A percentile compares a stretch with the other conserved stretches of the same genome.
phyloP scores from a whole-genome alignment of 768 basidiomycete genomes.

The Phlebiopsis gigantea region DNA sequence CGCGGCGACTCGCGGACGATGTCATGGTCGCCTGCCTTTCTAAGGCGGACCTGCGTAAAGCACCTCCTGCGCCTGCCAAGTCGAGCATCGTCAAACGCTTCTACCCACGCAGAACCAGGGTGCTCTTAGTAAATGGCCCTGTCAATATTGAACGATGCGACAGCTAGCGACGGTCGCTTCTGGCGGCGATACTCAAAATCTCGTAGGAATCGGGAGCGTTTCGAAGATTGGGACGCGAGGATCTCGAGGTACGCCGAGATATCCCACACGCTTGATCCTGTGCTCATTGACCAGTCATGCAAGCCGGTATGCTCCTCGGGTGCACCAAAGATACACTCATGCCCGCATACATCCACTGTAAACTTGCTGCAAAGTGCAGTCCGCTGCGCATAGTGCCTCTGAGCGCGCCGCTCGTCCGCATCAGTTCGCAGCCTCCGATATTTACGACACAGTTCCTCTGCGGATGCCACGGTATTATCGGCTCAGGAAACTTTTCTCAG shows the following conservation, averaged over 20 bases:
- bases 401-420: too few species aligned
- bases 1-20: not conserved
- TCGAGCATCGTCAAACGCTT: not conserved
- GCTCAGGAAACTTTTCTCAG: not conserved
- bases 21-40: not conserved
- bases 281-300: too few species aligned
- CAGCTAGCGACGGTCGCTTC: not conserved
- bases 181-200: not conserved
- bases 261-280: too few species aligned
- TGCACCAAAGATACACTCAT: too few species aligned
- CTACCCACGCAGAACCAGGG: not conserved
- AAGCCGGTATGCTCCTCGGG: too few species aligned
- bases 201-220: not conserved
- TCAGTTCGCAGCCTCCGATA: too few species aligned
- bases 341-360: too few species aligned
- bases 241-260: too few species aligned
- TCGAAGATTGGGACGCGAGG: too few species aligned
- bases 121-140: not conserved
- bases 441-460: not conserved
- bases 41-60: not conserved
- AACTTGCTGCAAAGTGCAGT: too few species aligned
- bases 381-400: too few species aligned
- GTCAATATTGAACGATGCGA: not conserved
- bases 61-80: not conserved
- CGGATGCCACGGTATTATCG: slow-evolving; percentile 1